Base-by-base conservation (phyloP, 805 yeast genomes). In the Cyberlindnera amylophila region DNA sequence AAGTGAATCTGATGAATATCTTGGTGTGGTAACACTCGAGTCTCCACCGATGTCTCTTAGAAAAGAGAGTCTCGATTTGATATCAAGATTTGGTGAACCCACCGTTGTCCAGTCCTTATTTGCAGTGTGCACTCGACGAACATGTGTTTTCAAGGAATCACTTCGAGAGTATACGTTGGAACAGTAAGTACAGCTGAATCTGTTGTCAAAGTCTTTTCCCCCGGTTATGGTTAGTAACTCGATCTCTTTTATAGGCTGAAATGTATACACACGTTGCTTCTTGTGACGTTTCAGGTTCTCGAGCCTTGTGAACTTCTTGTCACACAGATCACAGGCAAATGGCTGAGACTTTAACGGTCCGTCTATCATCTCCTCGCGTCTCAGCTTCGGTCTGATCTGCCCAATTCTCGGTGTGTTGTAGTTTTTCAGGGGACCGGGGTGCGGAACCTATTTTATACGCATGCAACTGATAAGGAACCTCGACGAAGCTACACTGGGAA, bases 211-310 rank as follows among this genome's bases (percentile, higher is more conserved):
- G 18, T 31, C 33, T 31, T n/a, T n/a, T n/a, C n/a, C n/a, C n/a
- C n/a, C n/a, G 16, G 11, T 23, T 7, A 11, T 7, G 7, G 27
- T 23, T 23, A 23, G 27, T 23, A 23, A 8, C 14, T 28, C 31
- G n/a, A 28, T 28, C 31, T 28, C n/a, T 14, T 13, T 9, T 13
- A 28, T 28, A 28, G 31, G 31, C n/a, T n/a, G n/a, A n/a, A n/a
- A n/a, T n/a, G 10, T n/a, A 31, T 31, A 31, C 33, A 6, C 17
- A 31, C 33, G 33, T 31, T 31, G 33, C 18, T 31, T 31, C 33
- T 31, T 31, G 18, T 31, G 33, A 31, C 33, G 33, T 11, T 31
- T 31, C 12, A 31, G 33, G 33, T 31, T 31, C 18, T 31, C 33
- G 19, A 14, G 33, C 19, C 33, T n/a, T 14, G 33, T 31, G 33